Conservation (phyloP, 352 stramenopile genomes). For the Phytophthora pluvialis region DNA sequence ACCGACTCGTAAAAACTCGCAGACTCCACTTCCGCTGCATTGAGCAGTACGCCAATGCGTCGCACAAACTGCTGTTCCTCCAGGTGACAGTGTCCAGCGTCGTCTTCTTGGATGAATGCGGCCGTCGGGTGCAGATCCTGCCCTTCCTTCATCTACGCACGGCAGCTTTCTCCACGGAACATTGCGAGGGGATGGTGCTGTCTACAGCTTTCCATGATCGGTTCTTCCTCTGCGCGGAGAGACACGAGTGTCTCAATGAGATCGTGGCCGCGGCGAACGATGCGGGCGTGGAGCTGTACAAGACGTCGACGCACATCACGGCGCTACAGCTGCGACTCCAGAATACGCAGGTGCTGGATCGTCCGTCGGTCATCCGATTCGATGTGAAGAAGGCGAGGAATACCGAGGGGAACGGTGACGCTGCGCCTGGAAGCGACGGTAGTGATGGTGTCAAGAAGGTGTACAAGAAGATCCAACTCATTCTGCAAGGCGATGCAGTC, state of each 20-base stretch:
- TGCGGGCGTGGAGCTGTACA: constrained; percentile 48
- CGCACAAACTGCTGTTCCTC: constrained; percentile 56
- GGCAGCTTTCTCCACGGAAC: constrained; percentile 45
- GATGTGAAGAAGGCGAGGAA: constrained; percentile 59
- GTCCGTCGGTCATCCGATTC: constrained; percentile 66
- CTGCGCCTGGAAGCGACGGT: constrained; percentile 16
- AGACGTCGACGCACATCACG: constrained; percentile 49
- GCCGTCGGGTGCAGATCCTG: constrained; percentile 47
- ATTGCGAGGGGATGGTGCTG: constrained; percentile 67
- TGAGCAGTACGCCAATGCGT: constrained; percentile 72
- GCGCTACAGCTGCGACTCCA: constrained; percentile 62
- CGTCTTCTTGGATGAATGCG: constrained; percentile 61
- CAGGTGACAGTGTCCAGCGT: constrained; percentile 58
- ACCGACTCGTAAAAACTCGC: constrained; percentile 35
- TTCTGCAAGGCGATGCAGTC: constrained; percentile 62
- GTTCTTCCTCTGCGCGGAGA: constrained; percentile 67
- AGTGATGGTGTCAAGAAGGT: constrained; percentile 42
- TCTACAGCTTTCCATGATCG: constrained; percentile 68
- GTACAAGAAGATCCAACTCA: constrained; percentile 67
- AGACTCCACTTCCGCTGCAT: constrained; percentile 64
- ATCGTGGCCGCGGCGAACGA: constrained; percentile 55
- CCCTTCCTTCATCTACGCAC: constrained; percentile 66
- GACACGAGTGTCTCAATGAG: constrained; percentile 65
- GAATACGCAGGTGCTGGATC: constrained; percentile 63
- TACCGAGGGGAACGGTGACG: constrained; percentile 24